Evolutionary conservation across 306 rosid species (phyloP).

Genomic region (Rosa rugosa): DNA sequence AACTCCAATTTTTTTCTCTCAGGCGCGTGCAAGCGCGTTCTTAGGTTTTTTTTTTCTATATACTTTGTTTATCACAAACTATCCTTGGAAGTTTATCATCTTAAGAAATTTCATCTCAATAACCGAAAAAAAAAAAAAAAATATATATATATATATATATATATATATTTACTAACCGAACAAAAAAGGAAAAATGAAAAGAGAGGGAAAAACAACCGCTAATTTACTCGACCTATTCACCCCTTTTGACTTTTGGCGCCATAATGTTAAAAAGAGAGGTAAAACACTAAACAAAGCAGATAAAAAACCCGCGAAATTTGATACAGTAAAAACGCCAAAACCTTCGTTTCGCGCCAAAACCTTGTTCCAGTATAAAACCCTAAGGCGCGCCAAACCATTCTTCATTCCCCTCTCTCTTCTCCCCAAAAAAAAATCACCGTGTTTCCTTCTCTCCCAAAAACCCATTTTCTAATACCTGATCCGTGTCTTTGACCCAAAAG

Average conservation of each 20-base stretch:
- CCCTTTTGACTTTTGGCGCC: background rate
- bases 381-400: background rate
- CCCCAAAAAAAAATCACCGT: constrained; percentile 4
- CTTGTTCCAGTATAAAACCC: background rate
- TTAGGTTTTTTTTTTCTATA: too few species aligned
- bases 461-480: background rate
- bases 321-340: background rate
- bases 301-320: constrained; percentile 21
- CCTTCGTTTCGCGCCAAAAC: constrained; percentile 41
- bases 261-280: background rate
- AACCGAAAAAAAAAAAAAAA: too few species aligned
- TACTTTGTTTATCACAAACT: too few species aligned
- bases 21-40: too few species aligned
- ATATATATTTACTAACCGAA: too few species aligned
- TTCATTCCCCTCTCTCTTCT: background rate
- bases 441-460: background rate
- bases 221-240: background rate
- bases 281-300: background rate
- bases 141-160: too few species aligned
- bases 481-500: background rate
- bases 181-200: background rate
- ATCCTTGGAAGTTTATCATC: too few species aligned
- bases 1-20: too few species aligned
- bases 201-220: background rate
- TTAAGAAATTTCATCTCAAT: too few species aligned